Conservation (phyloP, 305 asterid species). For the Plantago coronopus region DNA sequence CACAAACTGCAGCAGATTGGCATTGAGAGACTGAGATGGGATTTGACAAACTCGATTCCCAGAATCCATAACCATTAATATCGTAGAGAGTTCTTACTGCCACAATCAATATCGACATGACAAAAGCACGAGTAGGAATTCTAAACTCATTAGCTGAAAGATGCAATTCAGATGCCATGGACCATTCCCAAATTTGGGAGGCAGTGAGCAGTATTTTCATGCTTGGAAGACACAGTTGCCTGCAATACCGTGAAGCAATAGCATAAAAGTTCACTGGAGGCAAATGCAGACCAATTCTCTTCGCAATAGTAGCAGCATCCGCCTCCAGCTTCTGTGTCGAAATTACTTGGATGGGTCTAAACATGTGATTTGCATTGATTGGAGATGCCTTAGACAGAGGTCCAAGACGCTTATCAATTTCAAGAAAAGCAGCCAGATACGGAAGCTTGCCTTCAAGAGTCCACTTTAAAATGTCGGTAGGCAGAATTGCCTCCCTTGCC, state of each 20-base stretch:
- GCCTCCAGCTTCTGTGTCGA: constrained; percentile 72
- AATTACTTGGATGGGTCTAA: constrained; percentile 47
- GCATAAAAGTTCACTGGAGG: constrained; percentile 77
- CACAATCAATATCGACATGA: constrained; percentile 74
- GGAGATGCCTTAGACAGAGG: constrained; percentile 52
- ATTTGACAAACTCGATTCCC: constrained; percentile 58
- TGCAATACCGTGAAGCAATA: constrained; percentile 58
- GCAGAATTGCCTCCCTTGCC: constrained; percentile 68
- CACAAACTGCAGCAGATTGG: constrained; percentile 15
- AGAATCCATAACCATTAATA: constrained; percentile 71
- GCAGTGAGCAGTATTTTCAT: constrained; percentile 51
- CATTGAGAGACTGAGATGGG: constrained; percentile 25
- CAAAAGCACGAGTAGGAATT: constrained; percentile 67
- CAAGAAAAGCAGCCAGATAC: constrained; percentile 60
- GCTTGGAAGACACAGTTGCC: constrained; percentile 53
- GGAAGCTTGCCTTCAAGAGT: constrained; percentile 78
- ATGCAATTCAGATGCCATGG: constrained; percentile 63
- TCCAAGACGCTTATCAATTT: constrained; percentile 64
- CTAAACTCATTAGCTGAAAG: constrained; percentile 49
- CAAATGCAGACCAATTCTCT: constrained; percentile 53
- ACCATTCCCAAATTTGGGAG: constrained; percentile 67
- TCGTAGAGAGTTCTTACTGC: constrained; percentile 54
- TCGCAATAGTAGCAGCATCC: constrained; percentile 55
- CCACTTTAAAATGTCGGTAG: constrained; percentile 75
- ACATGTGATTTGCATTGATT: constrained; percentile 52